Percentiles rank a stretch among this genome's conserved stretches.
These are phyloP conservation scores for Micractinium conductrix DNA, from an alignment of 139 green algal species.

Conservation along the genomic window DNA sequence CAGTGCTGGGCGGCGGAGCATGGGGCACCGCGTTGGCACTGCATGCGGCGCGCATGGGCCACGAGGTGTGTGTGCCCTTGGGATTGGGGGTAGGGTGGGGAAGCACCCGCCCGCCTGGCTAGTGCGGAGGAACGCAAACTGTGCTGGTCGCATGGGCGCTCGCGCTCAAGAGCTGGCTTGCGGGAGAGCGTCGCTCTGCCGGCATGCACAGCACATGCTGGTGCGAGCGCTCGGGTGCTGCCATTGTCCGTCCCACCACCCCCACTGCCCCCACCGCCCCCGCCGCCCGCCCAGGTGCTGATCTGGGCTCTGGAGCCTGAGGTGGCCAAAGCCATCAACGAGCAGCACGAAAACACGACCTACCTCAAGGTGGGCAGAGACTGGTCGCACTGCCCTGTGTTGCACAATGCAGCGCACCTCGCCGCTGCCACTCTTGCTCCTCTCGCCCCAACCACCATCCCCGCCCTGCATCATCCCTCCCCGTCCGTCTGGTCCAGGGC, in stretches of 20 bases:
- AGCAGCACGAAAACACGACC: conserved; percentile 64
- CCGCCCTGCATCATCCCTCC: background rate
- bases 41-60: conserved; percentile 72
- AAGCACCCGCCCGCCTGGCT: too few relatives aligned
- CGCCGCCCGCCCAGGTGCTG: conserved; percentile 2
- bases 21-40: conserved; percentile 83
- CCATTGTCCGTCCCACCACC: background rate
- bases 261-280: background rate
- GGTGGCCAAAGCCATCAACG: conserved; percentile 74
- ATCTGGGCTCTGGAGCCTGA: conserved; percentile 76
- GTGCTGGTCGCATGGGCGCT: background rate
- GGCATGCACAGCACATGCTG: background rate
- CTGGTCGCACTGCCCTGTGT: too few relatives aligned
- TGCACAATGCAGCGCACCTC: background rate
- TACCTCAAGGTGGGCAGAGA: conserved; percentile 67
- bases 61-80: conserved; percentile 44
- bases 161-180: background rate
- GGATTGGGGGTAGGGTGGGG: too few relatives aligned
- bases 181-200: background rate
- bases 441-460: background rate
- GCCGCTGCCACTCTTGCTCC: background rate
- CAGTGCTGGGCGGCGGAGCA: conserved; percentile 77
- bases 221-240: too few relatives aligned
- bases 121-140: too few relatives aligned
- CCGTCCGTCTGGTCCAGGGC: conserved; percentile 48